These are phyloP conservation scores for Penicillium sp. DNA, from an alignment of 2,329 filamentous ascomycete genomes.

Conservation along the genomic window DNA sequence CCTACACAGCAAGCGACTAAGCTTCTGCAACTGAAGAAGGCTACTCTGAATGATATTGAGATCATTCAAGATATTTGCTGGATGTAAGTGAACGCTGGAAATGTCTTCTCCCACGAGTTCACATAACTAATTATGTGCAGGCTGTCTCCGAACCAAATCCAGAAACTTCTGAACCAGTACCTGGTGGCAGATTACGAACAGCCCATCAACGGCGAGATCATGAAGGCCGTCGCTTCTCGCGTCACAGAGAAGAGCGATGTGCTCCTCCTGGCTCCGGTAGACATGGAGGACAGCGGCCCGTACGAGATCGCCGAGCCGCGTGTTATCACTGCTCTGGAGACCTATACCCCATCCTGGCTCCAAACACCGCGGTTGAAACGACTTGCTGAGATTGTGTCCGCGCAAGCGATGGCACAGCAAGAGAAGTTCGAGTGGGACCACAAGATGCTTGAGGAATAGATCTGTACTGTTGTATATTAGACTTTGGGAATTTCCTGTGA, in stretches of 20 bases:
- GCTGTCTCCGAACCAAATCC: constrained; percentile 97
- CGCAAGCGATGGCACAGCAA: constrained; percentile 93
- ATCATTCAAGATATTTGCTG: constrained; percentile 99
- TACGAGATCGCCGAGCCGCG: constrained; percentile 98
- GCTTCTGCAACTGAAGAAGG: constrained; percentile 96
- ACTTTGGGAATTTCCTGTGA: constrained; percentile 24
- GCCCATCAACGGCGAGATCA: constrained; percentile 98
- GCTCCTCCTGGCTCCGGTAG: constrained; percentile 85
- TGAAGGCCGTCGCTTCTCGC: constrained; percentile 96
- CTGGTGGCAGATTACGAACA: constrained; percentile 98
- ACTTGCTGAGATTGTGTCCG: constrained; percentile 95
- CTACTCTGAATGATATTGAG: constrained; percentile 97
- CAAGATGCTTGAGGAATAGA: constrained; percentile 27
- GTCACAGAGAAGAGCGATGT: constrained; percentile 99
- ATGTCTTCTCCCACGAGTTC: not conserved
- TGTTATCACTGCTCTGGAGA: constrained; percentile 93
- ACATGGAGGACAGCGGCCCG: constrained; percentile 98
- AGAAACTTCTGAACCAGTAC: constrained; percentile 98
- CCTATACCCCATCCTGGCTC: constrained; percentile 96
- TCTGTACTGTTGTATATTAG: constrained; percentile 29
- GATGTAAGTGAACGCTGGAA: constrained; percentile 69
- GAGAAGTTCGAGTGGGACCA: constrained; percentile 67
- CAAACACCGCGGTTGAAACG: constrained; percentile 95
- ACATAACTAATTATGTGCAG: constrained; percentile 44
- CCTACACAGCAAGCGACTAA: constrained; percentile 83